phyloP scores from a whole-genome alignment of 345 rosid species.

The Iberis pinnata region DNA sequence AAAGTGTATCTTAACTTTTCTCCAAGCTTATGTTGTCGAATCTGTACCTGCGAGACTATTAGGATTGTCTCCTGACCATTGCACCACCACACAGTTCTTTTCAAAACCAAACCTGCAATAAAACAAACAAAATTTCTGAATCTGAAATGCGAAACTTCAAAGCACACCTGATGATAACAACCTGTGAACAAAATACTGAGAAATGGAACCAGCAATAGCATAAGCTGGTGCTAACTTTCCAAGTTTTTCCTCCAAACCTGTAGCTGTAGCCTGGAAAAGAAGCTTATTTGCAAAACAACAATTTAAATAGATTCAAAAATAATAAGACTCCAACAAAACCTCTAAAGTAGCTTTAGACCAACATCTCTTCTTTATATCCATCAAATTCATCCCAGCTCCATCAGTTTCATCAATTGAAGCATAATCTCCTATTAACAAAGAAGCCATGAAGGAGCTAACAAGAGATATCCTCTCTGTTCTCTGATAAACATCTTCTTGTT shows the following conservation, averaged over 20 bases:
- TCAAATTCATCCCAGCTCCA: slow-evolving; percentile 95
- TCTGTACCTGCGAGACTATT: slow-evolving; percentile 90
- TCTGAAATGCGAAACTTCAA: background rate
- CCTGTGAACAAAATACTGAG: slow-evolving; percentile 81
- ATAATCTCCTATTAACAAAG: slow-evolving; percentile 60
- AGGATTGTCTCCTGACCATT: slow-evolving; percentile 99
- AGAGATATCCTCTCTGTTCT: slow-evolving; percentile 79
- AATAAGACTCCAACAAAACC: slow-evolving; percentile 33
- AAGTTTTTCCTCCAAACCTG: slow-evolving; percentile 74
- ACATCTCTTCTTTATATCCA: slow-evolving; percentile 60
- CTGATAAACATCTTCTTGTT: slow-evolving; percentile 40
- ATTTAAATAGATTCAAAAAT: background rate
- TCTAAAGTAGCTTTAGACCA: slow-evolving; percentile 65
- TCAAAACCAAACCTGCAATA: slow-evolving; percentile 58
- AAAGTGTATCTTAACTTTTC: background rate
- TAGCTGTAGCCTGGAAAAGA: slow-evolving; percentile 67
- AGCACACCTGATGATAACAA: slow-evolving; percentile 17
- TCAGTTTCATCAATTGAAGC: slow-evolving; percentile 84
- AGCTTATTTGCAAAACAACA: no score
- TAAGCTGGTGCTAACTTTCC: slow-evolving; percentile 86
- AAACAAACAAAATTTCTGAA: background rate
- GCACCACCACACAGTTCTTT: slow-evolving; percentile 66
- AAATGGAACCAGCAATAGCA: slow-evolving; percentile 73
- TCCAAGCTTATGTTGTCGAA: background rate
- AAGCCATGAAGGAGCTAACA: slow-evolving; percentile 93